Percentiles rank a stretch among this genome's conserved stretches.
phyloP scores from a whole-genome alignment of 768 basidiomycete species.

The Cystobasidium tubakii region DNA sequence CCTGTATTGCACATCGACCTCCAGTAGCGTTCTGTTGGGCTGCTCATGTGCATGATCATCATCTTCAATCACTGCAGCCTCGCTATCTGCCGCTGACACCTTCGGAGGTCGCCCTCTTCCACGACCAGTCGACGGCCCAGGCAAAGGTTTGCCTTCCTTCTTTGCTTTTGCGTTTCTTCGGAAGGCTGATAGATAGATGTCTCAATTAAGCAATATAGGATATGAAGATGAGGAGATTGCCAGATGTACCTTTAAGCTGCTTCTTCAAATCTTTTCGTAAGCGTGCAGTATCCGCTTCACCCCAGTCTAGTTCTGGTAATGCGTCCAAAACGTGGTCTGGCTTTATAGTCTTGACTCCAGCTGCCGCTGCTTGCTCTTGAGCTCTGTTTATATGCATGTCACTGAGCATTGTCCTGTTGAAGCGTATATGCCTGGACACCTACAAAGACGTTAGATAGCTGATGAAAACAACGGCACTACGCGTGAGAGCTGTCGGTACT shows the following conservation, averaged over 20 bases:
- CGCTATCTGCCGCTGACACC: conserved; percentile 47
- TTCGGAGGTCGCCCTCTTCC: neutral
- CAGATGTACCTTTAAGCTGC: conserved; percentile 39
- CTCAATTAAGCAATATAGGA: conserved; percentile 6
- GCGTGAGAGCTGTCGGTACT: conserved; percentile 72
- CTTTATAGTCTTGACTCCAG: conserved; percentile 43
- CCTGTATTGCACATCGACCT: conserved; percentile 51
- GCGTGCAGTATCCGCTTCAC: conserved; percentile 32
- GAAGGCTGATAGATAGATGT: neutral
- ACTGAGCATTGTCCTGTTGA: too few species aligned
- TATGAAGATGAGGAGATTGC: neutral
- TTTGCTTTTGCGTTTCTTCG: conserved; percentile 1
- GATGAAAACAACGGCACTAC: conserved; percentile 90
- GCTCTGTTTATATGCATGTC: conserved; percentile 29
- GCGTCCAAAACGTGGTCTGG: conserved; percentile 44
- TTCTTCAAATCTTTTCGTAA: conserved; percentile 38
- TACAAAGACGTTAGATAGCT: conserved; percentile 71
- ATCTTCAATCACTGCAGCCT: conserved; percentile 56
- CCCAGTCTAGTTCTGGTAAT: conserved; percentile 44
- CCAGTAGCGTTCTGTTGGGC: conserved; percentile 53
- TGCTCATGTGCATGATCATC: neutral
- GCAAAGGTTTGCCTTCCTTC: neutral
- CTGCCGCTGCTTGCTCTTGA: conserved; percentile 42
- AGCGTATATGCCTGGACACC: neutral
- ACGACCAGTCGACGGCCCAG: neutral